These are phyloP conservation scores for Tolypocladium endophyticum DNA, from an alignment of 2,329 filamentous ascomycete genomes.

Conservation along the genomic window DNA sequence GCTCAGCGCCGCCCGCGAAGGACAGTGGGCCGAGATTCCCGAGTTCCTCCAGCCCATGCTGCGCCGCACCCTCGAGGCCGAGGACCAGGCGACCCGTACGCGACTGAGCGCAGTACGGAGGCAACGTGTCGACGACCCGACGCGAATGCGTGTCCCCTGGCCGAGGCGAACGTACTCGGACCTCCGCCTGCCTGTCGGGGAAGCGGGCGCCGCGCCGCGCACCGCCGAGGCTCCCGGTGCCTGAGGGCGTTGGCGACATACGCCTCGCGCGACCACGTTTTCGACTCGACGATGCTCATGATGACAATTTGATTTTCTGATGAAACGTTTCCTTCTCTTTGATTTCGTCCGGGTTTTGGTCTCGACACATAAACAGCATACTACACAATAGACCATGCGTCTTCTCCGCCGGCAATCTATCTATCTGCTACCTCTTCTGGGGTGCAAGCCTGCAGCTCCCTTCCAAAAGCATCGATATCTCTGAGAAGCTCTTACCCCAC, in stretches of 20 bases:
- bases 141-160: slow-evolving; percentile 1
- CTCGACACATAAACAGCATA: background rate
- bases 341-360: background rate
- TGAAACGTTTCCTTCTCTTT: background rate
- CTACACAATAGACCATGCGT: background rate
- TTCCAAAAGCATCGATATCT: background rate
- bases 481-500: background rate
- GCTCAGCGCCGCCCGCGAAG: slow-evolving; percentile 42
- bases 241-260: background rate
- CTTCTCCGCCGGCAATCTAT: background rate
- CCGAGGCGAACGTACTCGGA: slow-evolving; percentile 17
- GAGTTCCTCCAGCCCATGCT: slow-evolving; percentile 43
- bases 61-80: slow-evolving; percentile 32
- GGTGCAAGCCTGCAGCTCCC: background rate
- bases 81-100: slow-evolving; percentile 10
- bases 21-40: slow-evolving; percentile 48
- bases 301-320: background rate
- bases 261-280: background rate
- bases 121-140: background rate
- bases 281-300: background rate
- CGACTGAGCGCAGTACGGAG: background rate
- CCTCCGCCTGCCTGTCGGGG: slow-evolving; percentile 29
- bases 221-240: slow-evolving; percentile 9
- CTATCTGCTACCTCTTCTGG: background rate
- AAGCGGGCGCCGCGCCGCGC: slow-evolving; percentile 12